A percentile compares a stretch with the other conserved stretches of the same genome.
Conservation (phyloP, 495 filamentous ascomycete species). For the Lindgomyces ingoldianus region DNA sequence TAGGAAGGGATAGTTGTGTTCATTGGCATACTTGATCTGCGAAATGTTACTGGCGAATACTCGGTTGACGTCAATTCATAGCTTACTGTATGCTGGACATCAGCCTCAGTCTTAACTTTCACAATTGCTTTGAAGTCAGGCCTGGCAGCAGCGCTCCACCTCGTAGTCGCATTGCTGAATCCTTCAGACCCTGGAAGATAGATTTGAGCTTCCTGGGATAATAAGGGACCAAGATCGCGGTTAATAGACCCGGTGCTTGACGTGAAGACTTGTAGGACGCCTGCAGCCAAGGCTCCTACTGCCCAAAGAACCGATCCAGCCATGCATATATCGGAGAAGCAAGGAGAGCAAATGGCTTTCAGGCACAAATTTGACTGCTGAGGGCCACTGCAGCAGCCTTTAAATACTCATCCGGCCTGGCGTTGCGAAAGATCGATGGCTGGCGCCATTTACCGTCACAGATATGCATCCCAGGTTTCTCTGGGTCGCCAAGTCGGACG, state of each 20-base stretch:
- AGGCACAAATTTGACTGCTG: no score
- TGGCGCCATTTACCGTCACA: no score
- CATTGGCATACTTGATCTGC: conserved; percentile 1
- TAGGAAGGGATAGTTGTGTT: conserved; percentile 1
- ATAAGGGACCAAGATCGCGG: conserved; percentile 6
- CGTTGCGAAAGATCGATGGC: no score
- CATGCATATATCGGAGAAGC: no score
- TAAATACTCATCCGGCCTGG: no score
- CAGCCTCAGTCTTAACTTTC: conserved; percentile 75
- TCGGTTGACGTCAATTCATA: not conserved
- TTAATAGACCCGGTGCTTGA: not conserved
- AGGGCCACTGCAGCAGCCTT: no score
- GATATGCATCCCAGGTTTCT: no score
- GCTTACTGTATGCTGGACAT: conserved; percentile 53
- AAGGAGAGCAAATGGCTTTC: no score
- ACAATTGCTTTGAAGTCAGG: conserved; percentile 85
- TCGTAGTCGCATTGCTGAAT: conserved; percentile 48
- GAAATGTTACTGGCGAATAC: not conserved
- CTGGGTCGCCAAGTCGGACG: no score
- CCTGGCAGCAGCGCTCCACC: conserved; percentile 45
- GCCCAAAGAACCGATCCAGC: not conserved
- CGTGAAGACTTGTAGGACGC: not conserved
- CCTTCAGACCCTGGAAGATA: conserved; percentile 49
- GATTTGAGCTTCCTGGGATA: conserved; percentile 50
- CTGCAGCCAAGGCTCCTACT: not conserved